phyloP scores from a whole-genome alignment of 768 basidiomycete species.

The Panellus pusillus region DNA sequence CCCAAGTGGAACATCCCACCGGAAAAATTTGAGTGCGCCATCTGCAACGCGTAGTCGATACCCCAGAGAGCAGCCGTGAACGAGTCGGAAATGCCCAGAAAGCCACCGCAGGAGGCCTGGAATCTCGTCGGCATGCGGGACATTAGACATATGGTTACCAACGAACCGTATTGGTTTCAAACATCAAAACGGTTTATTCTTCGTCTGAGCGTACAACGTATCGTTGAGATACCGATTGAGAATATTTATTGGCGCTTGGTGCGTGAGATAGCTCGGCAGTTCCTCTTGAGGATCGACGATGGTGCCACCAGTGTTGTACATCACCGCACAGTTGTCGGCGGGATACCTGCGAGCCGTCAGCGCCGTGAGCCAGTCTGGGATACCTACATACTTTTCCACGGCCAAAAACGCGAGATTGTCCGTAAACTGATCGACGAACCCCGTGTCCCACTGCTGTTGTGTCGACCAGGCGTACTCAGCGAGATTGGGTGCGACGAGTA shows the following conservation, averaged over 20 bases:
- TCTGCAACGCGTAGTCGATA: constrained; percentile 47
- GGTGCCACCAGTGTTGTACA: constrained; percentile 20
- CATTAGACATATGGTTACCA: constrained; percentile 26
- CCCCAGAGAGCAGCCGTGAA: constrained; percentile 54
- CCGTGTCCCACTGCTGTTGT: constrained; percentile 37
- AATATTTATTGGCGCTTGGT: constrained; percentile 36
- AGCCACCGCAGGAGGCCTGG: constrained; percentile 54
- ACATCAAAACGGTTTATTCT: constrained; percentile 46
- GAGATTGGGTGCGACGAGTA: constrained; percentile 43
- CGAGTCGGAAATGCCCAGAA: constrained; percentile 48
- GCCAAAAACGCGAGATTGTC: constrained; percentile 31
- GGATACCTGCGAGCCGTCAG: neutral
- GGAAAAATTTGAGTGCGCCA: constrained; percentile 39
- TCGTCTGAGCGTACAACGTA: constrained; percentile 31
- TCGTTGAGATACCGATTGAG: constrained; percentile 38
- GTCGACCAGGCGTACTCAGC: constrained; percentile 38
- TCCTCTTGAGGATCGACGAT: constrained; percentile 35
- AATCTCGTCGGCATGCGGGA: constrained; percentile 22
- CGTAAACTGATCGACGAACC: constrained; percentile 32
- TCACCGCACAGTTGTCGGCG: constrained; percentile 42
- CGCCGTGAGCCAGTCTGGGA: neutral
- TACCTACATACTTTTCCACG: constrained; percentile 41
- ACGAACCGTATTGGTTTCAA: constrained; percentile 40
- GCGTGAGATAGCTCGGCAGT: constrained; percentile 45
- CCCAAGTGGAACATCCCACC: constrained; percentile 39